Evolutionary conservation across 371 early-diverging fungal species (phyloP).

Genomic region (Rhizomucor miehei): DNA sequence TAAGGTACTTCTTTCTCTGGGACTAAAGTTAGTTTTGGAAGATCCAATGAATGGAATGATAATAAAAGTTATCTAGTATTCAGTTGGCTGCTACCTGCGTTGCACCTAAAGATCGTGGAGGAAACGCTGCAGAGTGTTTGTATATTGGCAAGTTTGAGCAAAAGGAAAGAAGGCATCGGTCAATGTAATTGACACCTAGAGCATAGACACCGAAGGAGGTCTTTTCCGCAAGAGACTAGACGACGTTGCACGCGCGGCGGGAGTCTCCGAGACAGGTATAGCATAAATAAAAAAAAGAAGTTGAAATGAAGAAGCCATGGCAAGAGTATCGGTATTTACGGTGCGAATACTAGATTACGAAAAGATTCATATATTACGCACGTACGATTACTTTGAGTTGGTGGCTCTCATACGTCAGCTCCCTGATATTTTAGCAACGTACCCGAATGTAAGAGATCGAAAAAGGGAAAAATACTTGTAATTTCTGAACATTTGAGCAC

Average conservation of each 20-base stretch:
- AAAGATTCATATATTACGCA: constrained; percentile 52
- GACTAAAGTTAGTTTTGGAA: neutral
- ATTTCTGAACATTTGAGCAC: too few relatives aligned
- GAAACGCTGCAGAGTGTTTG: constrained; percentile 52
- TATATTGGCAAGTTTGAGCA: constrained; percentile 52
- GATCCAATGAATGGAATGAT: neutral
- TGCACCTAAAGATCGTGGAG: constrained; percentile 31
- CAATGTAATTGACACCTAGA: neutral
- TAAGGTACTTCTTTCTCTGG: constrained; percentile 52
- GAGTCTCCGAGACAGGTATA: neutral
- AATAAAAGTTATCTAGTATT: constrained; percentile 35
- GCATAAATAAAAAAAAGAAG: too few relatives aligned
- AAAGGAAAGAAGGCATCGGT: neutral
- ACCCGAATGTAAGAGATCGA: constrained; percentile 28
- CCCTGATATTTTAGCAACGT: constrained; percentile 38
- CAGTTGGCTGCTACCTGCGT: constrained; percentile 62
- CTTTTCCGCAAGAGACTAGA: constrained; percentile 25
- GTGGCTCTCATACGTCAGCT: constrained; percentile 52
- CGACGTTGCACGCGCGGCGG: constrained; percentile 1
- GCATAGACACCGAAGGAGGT: constrained; percentile 67
- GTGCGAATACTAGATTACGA: constrained; percentile 17
- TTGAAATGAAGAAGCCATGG: neutral
- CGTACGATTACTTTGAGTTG: constrained; percentile 49
- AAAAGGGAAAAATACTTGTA: neutral
- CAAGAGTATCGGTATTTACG: neutral